Evolutionary conservation across 2,329 filamentous ascomycete species (phyloP).

Genomic region (Cucurbitaria berberidis): DNA sequence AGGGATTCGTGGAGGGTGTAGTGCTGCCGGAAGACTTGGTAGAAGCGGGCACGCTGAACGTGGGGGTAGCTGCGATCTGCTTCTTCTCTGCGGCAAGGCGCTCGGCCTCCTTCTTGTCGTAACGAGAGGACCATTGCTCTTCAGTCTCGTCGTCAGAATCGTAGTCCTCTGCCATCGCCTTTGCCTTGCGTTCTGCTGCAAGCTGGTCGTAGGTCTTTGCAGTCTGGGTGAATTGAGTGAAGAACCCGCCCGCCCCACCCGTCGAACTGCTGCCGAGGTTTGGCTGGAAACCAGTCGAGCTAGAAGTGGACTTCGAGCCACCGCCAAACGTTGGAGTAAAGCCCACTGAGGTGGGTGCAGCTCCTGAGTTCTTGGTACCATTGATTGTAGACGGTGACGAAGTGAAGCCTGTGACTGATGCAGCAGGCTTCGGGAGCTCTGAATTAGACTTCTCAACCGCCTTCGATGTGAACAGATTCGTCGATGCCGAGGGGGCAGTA

Average conservation of each 20-base stretch:
- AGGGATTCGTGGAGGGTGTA: conserved; percentile 19
- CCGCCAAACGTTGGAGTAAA: conserved; percentile 20
- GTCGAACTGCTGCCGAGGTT: conserved; percentile 11
- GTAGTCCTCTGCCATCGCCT: conserved; percentile 44
- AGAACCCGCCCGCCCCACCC: conserved; percentile 24
- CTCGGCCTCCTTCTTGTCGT: conserved; percentile 38
- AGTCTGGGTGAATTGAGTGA: conserved; percentile 37
- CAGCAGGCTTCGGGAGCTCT: conserved; percentile 14
- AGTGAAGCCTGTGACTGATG: conserved; percentile 19
- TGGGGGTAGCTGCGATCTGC: conserved; percentile 25
- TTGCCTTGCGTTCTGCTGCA: conserved; percentile 43
- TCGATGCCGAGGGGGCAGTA: conserved; percentile 18
- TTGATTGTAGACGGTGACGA: conserved; percentile 17
- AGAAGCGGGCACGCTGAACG: conserved; percentile 24
- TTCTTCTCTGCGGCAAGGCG: conserved; percentile 37
- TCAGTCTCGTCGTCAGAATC: conserved; percentile 47
- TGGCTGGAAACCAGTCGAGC: conserved; percentile 17
- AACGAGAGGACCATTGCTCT: conserved; percentile 42
- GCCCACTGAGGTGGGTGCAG: background rate
- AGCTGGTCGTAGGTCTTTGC: conserved; percentile 43
- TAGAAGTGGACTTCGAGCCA: conserved; percentile 4
- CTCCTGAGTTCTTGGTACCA: conserved; percentile 4
- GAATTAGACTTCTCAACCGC: conserved; percentile 5
- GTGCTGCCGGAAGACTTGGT: conserved; percentile 11
- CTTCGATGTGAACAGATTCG: conserved; percentile 18